A percentile compares a stretch with the other conserved stretches of the same genome.
Conservation (phyloP, 1,139 yeast genomes). For the Candida tunisiensis region DNA sequence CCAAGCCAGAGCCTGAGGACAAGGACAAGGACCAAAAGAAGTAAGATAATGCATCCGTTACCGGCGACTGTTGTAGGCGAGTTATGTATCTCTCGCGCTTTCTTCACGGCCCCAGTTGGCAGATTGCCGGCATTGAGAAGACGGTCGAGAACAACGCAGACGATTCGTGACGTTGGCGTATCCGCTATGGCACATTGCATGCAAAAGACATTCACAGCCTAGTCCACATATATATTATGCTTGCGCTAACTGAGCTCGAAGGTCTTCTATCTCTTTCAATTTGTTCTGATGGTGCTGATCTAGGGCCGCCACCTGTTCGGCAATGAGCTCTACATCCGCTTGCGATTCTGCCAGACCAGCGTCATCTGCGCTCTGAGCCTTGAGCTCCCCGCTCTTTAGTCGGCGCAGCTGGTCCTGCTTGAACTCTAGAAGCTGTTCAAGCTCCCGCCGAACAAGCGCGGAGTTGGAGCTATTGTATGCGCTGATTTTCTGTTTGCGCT, state of each 20-base stretch:
- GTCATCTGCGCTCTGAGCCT: slow-evolving; percentile 3
- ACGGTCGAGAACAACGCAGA: too few species aligned
- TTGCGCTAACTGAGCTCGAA: slow-evolving; percentile 27
- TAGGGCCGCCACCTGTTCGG: slow-evolving; percentile 44
- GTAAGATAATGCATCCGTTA: too few species aligned
- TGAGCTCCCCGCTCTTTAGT: slow-evolving; percentile 11
- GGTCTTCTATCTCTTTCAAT: slow-evolving; percentile 30
- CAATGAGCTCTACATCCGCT: slow-evolving; percentile 47
- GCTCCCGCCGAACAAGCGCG: slow-evolving; percentile 44
- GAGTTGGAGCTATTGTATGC: slow-evolving; percentile 23
- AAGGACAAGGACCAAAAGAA: slow-evolving; percentile 17
- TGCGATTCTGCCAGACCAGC: slow-evolving; percentile 17
- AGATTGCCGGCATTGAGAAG: too few species aligned
- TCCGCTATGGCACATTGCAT: too few species aligned
- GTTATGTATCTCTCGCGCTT: too few species aligned
- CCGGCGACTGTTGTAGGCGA: too few species aligned
- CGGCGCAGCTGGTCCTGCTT: slow-evolving; percentile 36
- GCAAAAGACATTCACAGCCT: too few species aligned
- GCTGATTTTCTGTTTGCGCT: slow-evolving; percentile 25
- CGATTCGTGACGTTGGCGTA: too few species aligned
- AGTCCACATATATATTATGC: slow-evolving; percentile 1
- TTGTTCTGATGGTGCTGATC: slow-evolving; percentile 38
- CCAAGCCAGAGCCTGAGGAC: slow-evolving; percentile 44
- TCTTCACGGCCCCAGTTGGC: too few species aligned
- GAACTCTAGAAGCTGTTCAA: slow-evolving; percentile 65